Evolutionary conservation across 139 green algal species (phyloP), one percentile per base, ranked within the genome.

Genomic region (Ettlia oleoabundans): DNA sequence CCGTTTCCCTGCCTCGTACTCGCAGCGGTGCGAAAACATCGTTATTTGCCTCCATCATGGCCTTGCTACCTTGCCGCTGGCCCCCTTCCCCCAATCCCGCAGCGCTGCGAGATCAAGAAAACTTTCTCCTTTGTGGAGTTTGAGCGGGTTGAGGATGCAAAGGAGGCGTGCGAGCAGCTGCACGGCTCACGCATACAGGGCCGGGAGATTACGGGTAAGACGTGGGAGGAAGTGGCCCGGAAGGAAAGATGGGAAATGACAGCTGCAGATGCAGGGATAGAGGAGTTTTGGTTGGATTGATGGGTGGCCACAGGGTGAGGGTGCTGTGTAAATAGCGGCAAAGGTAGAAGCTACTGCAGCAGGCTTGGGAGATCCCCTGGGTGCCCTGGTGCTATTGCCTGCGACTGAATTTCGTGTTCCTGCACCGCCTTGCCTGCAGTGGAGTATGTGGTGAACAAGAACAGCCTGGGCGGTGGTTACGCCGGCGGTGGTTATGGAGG

Each of bases 51-150:
- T 18, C 40, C 22, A 4, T 3, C 67, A 38, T 18, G 8, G 66
- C 37, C 40, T 19, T 41, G 35, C n/a, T 10, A 24, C 2, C 64
- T 21, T 21, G 6, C 64, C 24, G 33, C 26, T 24, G 6, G 4
- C 24, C 9, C 24, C 40, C 64, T 26, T 22, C 64, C 32, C 64
- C 64, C 38, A 13, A 0, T 22, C 37, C 66, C 0, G 43, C 70
- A 81, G n/a, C 85, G 92, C 5, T 91, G 93, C 52, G 87, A 95
- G 76, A 93, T 94, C 79, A 88, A 88, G 52, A 93, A 92, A 78
- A 93, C 88, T 78, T 96, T 92, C 47, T 89, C 89, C 1, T 96
- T 96, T 77, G 87, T 96, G 4, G 90, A 95, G 87, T 94, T 90
- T 80, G 86, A 92, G 10, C 42, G 86, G 42, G 26, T 95, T 26